Evolutionary conservation across 805 yeast genomes (phyloP).

Genomic region (Starmerella cellae): DNA sequence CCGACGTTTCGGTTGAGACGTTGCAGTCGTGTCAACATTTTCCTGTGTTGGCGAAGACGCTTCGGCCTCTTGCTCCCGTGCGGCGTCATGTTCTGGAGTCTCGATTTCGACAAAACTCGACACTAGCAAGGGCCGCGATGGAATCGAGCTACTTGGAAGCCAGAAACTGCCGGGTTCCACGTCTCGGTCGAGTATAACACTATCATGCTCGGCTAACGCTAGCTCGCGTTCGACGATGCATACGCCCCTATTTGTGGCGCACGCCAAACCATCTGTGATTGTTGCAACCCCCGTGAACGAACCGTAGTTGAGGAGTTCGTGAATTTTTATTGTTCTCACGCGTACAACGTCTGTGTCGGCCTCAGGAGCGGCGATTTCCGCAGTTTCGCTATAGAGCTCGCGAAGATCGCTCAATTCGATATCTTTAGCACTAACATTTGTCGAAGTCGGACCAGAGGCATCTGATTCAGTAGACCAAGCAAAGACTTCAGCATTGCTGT

Average conservation of each 20-base stretch:
- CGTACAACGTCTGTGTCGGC: not conserved
- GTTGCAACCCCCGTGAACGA: slow-evolving; percentile 8
- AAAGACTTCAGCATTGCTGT: not conserved
- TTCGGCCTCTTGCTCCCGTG: not conserved
- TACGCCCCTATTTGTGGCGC: slow-evolving; percentile 8
- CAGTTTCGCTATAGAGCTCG: not conserved
- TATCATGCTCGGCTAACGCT: slow-evolving; percentile 4
- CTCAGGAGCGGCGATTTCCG: not conserved
- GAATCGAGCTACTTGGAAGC: not conserved
- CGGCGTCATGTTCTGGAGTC: not conserved
- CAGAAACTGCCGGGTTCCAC: slow-evolving; percentile 10
- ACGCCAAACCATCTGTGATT: slow-evolving; percentile 13
- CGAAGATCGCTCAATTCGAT: not conserved
- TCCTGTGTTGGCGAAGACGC: not conserved
- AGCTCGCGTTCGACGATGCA: slow-evolving; percentile 11
- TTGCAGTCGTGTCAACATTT: not conserved
- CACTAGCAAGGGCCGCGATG: not conserved
- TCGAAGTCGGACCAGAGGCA: not conserved
- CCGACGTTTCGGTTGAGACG: not conserved
- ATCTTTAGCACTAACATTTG: no score
- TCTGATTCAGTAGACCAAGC: not conserved
- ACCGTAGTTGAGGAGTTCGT: slow-evolving; percentile 3
- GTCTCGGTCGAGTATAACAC: not conserved
- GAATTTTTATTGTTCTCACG: no score
- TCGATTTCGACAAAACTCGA: not conserved